Percentiles rank a stretch among this genome's conserved stretches.
phyloP scores from a whole-genome alignment of 345 rosid species.

The Combretum micranthum region DNA sequence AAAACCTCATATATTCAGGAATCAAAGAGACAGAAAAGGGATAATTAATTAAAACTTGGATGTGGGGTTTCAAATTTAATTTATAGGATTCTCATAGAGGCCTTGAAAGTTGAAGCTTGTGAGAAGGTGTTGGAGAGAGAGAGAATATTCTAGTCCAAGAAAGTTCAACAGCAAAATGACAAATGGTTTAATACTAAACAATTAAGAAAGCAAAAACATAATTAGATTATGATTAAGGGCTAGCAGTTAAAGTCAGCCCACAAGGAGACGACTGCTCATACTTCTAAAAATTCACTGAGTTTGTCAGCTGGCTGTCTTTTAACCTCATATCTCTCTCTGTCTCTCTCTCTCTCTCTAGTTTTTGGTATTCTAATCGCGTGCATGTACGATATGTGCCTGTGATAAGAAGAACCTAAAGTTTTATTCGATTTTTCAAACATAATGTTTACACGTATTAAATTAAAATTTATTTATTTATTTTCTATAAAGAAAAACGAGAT shows the following conservation, averaged over 20 bases:
- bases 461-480: too few species aligned
- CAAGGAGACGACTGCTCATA: slow-evolving; percentile 68
- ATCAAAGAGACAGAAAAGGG: too few species aligned
- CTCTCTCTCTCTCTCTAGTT: background rate
- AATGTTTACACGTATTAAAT: too few species aligned
- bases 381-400: background rate
- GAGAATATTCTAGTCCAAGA: slow-evolving; percentile 94
- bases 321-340: slow-evolving; percentile 4
- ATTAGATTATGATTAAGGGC: slow-evolving; percentile 92
- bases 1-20: too few species aligned
- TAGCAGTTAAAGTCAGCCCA: slow-evolving; percentile 78
- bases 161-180: slow-evolving; percentile 76
- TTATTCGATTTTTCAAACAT: too few species aligned
- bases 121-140: slow-evolving; percentile 15
- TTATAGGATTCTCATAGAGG: background rate
- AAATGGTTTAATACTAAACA: slow-evolving; percentile 47
- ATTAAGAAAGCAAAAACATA: slow-evolving; percentile 44
- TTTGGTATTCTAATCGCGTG: background rate
- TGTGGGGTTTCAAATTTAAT: background rate
- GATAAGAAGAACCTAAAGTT: slow-evolving; percentile 8
- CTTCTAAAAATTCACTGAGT: slow-evolving; percentile 85
- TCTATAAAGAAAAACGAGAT: too few species aligned
- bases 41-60: background rate
- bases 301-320: slow-evolving; percentile 72
- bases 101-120: slow-evolving; percentile 7